These are phyloP conservation scores for Boletus insuetus DNA, from an alignment of 768 basidiomycete genomes.

Conservation along the genomic window DNA sequence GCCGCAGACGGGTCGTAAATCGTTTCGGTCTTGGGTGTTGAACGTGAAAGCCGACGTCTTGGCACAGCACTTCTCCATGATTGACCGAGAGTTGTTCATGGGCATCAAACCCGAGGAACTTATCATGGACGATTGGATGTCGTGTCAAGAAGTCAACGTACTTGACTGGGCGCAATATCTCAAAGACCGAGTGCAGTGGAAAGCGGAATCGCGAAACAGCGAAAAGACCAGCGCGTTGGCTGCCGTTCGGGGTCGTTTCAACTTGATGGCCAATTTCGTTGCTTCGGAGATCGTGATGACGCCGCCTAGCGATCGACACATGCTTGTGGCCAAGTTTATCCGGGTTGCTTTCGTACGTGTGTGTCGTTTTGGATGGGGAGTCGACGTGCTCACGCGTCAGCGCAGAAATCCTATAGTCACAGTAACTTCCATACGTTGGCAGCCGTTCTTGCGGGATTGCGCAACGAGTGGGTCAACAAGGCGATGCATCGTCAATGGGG, in stretches of 20 bases:
- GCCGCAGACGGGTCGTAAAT: conserved; percentile 37
- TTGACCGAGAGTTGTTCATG: conserved; percentile 85
- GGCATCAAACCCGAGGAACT: conserved; percentile 85
- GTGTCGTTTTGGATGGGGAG: not conserved
- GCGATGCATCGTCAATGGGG: conserved; percentile 69
- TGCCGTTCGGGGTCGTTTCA: conserved; percentile 78
- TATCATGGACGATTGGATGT: conserved; percentile 70
- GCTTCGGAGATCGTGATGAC: conserved; percentile 80
- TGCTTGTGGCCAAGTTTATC: conserved; percentile 75
- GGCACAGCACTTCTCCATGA: conserved; percentile 80
- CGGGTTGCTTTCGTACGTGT: conserved; percentile 76
- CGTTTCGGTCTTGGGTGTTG: conserved; percentile 74
- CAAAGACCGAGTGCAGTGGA: conserved; percentile 69
- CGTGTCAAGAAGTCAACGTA: conserved; percentile 59
- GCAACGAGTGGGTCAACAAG: conserved; percentile 62
- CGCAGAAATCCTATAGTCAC: conserved; percentile 74
- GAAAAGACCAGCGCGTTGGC: conserved; percentile 71
- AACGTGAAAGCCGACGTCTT: conserved; percentile 55
- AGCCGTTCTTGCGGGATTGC: conserved; percentile 76
- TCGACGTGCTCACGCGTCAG: not conserved
- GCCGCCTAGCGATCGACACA: conserved; percentile 57
- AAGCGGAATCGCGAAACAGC: conserved; percentile 53
- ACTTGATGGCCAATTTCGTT: conserved; percentile 78
- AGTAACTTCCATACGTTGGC: conserved; percentile 78
- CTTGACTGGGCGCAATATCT: conserved; percentile 84